Conservation (phyloP, 2,329 filamentous ascomycete species). For the Metarhizium sp. region DNA sequence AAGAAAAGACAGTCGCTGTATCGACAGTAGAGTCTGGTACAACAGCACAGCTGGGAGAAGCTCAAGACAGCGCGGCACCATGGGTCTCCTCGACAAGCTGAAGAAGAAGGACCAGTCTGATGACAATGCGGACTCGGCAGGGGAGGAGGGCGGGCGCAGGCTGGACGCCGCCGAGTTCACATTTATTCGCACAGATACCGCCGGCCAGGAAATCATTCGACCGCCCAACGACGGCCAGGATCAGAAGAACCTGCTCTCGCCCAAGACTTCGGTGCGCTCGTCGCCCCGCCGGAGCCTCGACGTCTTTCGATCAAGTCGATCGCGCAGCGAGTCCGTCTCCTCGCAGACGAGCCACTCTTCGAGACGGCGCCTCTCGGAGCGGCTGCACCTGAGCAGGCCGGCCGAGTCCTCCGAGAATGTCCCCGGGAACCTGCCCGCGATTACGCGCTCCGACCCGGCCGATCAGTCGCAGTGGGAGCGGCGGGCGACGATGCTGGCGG, state of each 20-base stretch:
- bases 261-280: slow-evolving; percentile 16
- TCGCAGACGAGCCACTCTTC: slow-evolving; percentile 29
- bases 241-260: slow-evolving; percentile 21
- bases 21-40: too few relatives aligned
- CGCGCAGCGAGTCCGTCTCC: slow-evolving; percentile 38
- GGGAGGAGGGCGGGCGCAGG: slow-evolving; percentile 26
- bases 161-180: slow-evolving; percentile 57
- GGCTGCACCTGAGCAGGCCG: slow-evolving; percentile 56
- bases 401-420: slow-evolving; percentile 61
- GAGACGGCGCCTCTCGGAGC: slow-evolving; percentile 51
- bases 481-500: slow-evolving; percentile 80
- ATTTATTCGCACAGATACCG: slow-evolving; percentile 77
- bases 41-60: not conserved
- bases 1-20: too few relatives aligned
- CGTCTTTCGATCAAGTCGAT: slow-evolving; percentile 35
- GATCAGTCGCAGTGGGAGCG: slow-evolving; percentile 81
- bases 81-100: slow-evolving; percentile 44
- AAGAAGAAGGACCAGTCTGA: slow-evolving; percentile 42
- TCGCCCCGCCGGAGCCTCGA: slow-evolving; percentile 32
- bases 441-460: slow-evolving; percentile 38
- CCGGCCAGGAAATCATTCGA: slow-evolving; percentile 67
- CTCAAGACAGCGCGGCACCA: slow-evolving; percentile 12
- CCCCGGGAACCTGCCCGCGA: slow-evolving; percentile 70
- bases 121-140: slow-evolving; percentile 19
- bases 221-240: slow-evolving; percentile 42